Evolutionary conservation across 1,284 basidiomycete species (phyloP), one percentile per base, ranked within the genome.

Genomic region (Papiliotrema nemorosa): DNA sequence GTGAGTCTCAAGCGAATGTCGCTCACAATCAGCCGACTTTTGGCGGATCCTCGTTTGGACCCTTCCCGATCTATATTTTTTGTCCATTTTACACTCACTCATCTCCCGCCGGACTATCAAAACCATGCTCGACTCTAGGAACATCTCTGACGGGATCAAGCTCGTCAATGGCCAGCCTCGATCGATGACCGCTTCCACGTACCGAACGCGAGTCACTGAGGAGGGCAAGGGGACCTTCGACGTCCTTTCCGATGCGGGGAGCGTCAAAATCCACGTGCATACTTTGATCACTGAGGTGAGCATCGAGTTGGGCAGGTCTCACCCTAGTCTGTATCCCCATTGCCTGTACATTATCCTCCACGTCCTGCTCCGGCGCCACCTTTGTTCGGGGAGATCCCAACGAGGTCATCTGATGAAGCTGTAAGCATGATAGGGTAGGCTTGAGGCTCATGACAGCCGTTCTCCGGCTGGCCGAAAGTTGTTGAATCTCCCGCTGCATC

Each of bases 11-110:
- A 34, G 6, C 14, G 13, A 5, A 22, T 31, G 31, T 12, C 10
- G 24, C 24, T 43, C n/a, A 22, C 16, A 6, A 29, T 6, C 38
- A 54, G 53, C 49, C 41, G 53, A 54, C 49, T 51, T 45, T 38
- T 37, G 53, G 18, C 46, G 47, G 22, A 44, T 54, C 26, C 20
- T 51, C 6, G 36, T 44, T 14, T 47, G 44, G 25, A 39, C 44
- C 33, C 31, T 45, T 4, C 44, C 49, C 5, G 22, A 25, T 14
- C 40, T 54, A 2, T 54, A 50, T 29, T 54, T 48, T 20, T 44
- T 50, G 26, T 54, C 53, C 13, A 45, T 54, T 7, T 22, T 54
- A 1, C 42, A 46, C 25, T 50, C 53, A 13, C 44, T 54, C n/a
- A 45, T 54, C 7, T 36, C 49, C 13, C 38, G 53, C 35, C 44